Evolutionary conservation across 306 rosid genomes (phyloP).

Genomic region (Comarum palustre): DNA sequence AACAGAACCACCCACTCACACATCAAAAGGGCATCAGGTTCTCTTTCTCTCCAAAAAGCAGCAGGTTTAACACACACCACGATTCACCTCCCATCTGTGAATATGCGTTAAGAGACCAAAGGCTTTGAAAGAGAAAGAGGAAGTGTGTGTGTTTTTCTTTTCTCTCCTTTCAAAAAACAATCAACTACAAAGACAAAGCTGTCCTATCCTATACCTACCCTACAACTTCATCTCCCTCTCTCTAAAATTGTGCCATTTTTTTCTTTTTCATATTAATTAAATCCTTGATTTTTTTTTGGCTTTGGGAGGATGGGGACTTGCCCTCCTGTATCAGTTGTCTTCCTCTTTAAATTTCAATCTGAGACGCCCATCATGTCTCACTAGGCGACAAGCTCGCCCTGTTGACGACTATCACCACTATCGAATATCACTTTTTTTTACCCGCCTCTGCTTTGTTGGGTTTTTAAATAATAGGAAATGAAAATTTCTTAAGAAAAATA

Average conservation of each 20-base stretch:
- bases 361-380: constrained; percentile 6
- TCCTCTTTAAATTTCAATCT: neutral
- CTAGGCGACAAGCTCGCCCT: constrained; percentile 7
- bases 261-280: neutral
- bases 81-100: constrained; percentile 46
- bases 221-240: neutral
- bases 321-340: neutral
- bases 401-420: constrained; percentile 13
- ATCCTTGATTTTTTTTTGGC: constrained; percentile 6
- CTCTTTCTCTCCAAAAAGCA: constrained; percentile 40
- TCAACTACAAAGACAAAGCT: constrained; percentile 24
- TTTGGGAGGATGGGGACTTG: neutral
- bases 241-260: neutral
- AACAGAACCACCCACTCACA: constrained; percentile 52
- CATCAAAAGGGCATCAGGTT: constrained; percentile 65
- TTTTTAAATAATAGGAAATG: neutral
- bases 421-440: neutral
- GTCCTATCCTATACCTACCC: constrained; percentile 29
- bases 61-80: constrained; percentile 35
- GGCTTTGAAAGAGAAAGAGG: constrained; percentile 11
- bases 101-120: constrained; percentile 31
- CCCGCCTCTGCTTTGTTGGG: neutral
- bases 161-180: neutral
- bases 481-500: neutral
- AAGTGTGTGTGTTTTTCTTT: neutral